phyloP scores from a whole-genome alignment of 495 filamentous ascomycete species.

The Astrothelium macrocarpum region DNA sequence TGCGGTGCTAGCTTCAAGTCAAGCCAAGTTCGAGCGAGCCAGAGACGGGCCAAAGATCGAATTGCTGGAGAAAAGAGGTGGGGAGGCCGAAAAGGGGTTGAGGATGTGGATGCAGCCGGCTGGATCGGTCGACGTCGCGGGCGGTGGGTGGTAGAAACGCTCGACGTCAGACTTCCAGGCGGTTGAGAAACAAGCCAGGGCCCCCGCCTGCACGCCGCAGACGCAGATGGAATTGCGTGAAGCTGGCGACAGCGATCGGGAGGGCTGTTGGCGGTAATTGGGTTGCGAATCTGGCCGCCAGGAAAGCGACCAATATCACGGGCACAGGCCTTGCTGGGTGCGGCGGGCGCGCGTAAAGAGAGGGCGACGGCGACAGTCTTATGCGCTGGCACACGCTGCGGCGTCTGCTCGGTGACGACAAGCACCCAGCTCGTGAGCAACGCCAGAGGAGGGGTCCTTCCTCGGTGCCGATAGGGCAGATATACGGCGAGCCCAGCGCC shows the following conservation, averaged over 20 bases:
- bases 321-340: neutral
- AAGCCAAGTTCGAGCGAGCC: no score
- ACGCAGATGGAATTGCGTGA: no score
- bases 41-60: no score
- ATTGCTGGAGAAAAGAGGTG: neutral
- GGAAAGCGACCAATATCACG: neutral
- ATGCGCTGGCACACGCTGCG: slow-evolving; percentile 1
- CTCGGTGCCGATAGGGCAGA: neutral
- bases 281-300: neutral
- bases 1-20: no score
- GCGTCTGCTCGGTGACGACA: neutral
- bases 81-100: neutral
- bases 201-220: neutral
- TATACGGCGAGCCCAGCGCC: no score
- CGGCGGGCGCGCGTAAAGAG: neutral
- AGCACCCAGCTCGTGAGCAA: no score
- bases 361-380: neutral
- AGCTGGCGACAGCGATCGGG: no score
- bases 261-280: no score
- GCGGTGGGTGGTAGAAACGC: neutral
- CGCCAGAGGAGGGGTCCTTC: no score
- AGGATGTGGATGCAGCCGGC: neutral
- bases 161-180: neutral
- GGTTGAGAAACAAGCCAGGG: neutral
- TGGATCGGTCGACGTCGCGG: neutral